Conservation (phyloP, 768 basidiomycete species). For the Lactarius indigo region DNA sequence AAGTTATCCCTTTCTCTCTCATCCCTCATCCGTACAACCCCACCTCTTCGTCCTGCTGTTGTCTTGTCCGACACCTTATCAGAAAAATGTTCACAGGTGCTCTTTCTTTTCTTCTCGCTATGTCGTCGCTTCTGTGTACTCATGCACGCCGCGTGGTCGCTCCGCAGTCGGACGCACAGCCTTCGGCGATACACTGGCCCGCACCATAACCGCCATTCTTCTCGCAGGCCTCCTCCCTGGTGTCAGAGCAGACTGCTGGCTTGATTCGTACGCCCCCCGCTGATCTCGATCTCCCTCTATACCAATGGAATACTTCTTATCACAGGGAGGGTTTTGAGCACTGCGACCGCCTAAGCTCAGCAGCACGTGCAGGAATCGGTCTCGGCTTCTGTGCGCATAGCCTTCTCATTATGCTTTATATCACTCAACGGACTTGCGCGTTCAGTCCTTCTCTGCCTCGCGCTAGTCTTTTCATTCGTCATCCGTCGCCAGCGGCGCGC, state of each 20-base stretch:
- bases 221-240: not conserved
- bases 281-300: not conserved
- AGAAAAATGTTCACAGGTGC: not conserved
- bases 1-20: not conserved
- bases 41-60: not conserved
- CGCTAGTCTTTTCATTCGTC: not conserved
- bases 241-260: constrained; percentile 9
- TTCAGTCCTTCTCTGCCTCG: constrained; percentile 4
- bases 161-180: not conserved
- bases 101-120: not conserved
- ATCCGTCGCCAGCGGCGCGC: not conserved
- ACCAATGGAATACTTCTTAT: not conserved
- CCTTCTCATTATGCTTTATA: not conserved
- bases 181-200: not conserved
- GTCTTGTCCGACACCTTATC: no score
- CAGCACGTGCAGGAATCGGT: constrained; percentile 4
- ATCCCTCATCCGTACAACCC: not conserved
- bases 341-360: constrained; percentile 1
- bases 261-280: not conserved
- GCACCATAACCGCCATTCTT: not conserved
- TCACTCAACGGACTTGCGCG: not conserved
- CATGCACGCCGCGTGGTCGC: not conserved
- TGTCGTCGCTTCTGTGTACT: not conserved
- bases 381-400: constrained; percentile 2
- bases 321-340: not conserved